Evolutionary conservation across 768 basidiomycete species (phyloP), one percentile per base, ranked within the genome.

Genomic region (Thelephora ganbajun): DNA sequence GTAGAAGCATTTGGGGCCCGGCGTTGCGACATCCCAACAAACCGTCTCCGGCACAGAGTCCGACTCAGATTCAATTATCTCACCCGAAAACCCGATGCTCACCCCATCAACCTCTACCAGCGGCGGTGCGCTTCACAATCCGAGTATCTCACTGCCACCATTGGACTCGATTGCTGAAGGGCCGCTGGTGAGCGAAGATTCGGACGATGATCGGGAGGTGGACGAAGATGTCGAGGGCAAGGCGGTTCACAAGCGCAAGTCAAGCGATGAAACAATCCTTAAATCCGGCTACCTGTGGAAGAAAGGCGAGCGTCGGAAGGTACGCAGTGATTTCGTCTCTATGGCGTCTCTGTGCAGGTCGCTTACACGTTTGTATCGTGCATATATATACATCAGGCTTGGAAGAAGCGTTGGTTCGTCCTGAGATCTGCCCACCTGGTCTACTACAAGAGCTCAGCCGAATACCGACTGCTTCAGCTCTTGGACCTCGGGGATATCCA

Each of bases 391-490:
- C 37, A 13, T n/a, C 59, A 94, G 92, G 91, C 86, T 1, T 99
- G 96, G 96, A 97, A 98, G 74, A 93, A 92, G 66, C 77, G 93
- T 18, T 98, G 94, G 94, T 98, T 98, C 56, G 96, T 99, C 1
- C 68, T 99, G 50, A 78, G 94, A 14, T 78, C 89, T 0, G 85
- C 84, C 2, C 90, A 96, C 63, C 68, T 99, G 44, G 91, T 91
- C 3, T 97, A 94, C 65, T 98, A 98, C 77, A 97, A 98, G 70
- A 90, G 77, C 43, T 81, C 85, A 30, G 85, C 87, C 48, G 94
- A 99, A 65, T 98, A 98, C 67, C 74, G 93, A 63, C 76, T 97
- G 2, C 80, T 91, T 22, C 80, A 85, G 16, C 76, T 96, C 12
- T 77, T 97, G 49, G 87, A 92, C 54, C 74, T 98, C 16, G 69